A percentile compares a stretch with the other conserved stretches of the same genome.
Evolutionary conservation across 2,329 filamentous ascomycete species (phyloP).

Genomic region (Annulohypoxylon truncatum): DNA sequence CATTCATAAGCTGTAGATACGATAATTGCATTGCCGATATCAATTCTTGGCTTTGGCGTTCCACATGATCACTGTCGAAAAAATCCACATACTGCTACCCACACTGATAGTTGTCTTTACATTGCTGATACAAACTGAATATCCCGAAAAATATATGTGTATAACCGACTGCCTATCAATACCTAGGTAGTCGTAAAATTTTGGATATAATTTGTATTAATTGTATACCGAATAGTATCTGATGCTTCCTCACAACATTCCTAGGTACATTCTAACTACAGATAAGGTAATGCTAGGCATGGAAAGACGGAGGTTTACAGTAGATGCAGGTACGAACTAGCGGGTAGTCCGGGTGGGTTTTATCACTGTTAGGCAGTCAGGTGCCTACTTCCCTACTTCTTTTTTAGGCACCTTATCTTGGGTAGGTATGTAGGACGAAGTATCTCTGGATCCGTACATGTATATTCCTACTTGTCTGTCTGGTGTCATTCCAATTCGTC

Average conservation of each 20-base stretch:
- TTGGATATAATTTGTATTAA: neutral
- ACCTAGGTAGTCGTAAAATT: neutral
- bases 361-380: conserved; percentile 29
- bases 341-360: conserved; percentile 30
- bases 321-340: conserved; percentile 39
- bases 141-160: neutral
- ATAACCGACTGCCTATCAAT: neutral
- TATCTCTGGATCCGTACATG: neutral
- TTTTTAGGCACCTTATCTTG: conserved; percentile 33
- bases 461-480: conserved; percentile 13
- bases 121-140: neutral
- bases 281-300: conserved; percentile 11
- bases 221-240: neutral
- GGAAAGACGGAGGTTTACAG: conserved; percentile 8
- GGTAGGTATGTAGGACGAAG: conserved; percentile 4
- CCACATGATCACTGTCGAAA: neutral
- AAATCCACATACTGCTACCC: neutral
- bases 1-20: conserved; percentile 4
- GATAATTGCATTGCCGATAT: neutral
- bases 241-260: neutral
- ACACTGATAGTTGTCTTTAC: neutral
- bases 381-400: conserved; percentile 29
- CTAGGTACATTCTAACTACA: neutral
- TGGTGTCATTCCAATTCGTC: conserved; percentile 26
- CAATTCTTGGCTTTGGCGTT: neutral